Evolutionary conservation across 306 rosid genomes (phyloP).

Genomic region (Lathyrus sativus): DNA sequence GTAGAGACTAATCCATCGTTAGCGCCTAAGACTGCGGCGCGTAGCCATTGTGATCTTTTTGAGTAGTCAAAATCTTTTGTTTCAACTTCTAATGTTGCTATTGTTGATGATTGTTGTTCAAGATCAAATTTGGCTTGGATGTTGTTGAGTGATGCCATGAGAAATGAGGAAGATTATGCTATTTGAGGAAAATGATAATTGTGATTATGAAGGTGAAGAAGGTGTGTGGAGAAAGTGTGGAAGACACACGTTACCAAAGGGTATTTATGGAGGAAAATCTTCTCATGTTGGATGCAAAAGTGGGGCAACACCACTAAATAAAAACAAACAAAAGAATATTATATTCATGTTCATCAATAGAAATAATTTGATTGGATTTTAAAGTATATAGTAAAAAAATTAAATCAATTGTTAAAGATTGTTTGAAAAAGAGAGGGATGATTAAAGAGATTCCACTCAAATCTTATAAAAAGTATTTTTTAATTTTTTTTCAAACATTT

Average conservation of each 20-base stretch:
- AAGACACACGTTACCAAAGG: constrained; percentile 71
- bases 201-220: constrained; percentile 11
- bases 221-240: constrained; percentile 58
- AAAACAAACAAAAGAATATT: constrained; percentile 31
- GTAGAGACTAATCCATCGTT: constrained; percentile 93
- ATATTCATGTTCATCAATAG: background rate
- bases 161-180: background rate
- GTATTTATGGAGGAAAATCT: constrained; percentile 65
- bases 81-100: constrained; percentile 47
- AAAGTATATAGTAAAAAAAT: constrained; percentile 3
- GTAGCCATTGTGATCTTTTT: constrained; percentile 90
- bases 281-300: constrained; percentile 40
- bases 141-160: constrained; percentile 51
- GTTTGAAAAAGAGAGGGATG: background rate
- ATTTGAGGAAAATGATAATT: background rate
- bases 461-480: background rate
- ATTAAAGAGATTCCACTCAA: constrained; percentile 15
- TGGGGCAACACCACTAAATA: constrained; percentile 56
- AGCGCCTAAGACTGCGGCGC: constrained; percentile 91
- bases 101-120: constrained; percentile 48
- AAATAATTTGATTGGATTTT: constrained; percentile 5
- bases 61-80: constrained; percentile 69
- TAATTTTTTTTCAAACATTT: background rate
- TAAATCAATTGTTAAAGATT: constrained; percentile 23
- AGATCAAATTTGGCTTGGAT: constrained; percentile 45